Evolutionary conservation across 306 rosid genomes (phyloP).

Genomic region (Senna tora): DNA sequence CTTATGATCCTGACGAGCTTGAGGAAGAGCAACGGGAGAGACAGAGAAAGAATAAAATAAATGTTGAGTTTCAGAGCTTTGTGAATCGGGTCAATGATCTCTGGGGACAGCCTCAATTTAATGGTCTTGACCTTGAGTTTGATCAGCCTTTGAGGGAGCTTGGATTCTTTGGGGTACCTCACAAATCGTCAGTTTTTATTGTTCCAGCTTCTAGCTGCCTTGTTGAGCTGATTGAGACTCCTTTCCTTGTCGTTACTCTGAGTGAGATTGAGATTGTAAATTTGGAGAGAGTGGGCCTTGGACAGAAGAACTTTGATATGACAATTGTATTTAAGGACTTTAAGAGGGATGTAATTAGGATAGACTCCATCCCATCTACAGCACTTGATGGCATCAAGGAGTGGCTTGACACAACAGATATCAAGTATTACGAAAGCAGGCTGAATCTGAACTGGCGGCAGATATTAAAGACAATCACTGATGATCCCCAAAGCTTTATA

Average conservation of each 20-base stretch:
- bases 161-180: slow-evolving; percentile 78
- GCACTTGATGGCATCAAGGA: slow-evolving; percentile 76
- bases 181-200: slow-evolving; percentile 66
- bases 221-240: slow-evolving; percentile 65
- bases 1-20: slow-evolving; percentile 75
- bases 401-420: slow-evolving; percentile 74
- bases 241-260: slow-evolving; percentile 69
- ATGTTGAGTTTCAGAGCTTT: slow-evolving; percentile 66
- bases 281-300: slow-evolving; percentile 75
- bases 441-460: slow-evolving; percentile 70
- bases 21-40: slow-evolving; percentile 83
- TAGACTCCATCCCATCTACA: slow-evolving; percentile 70
- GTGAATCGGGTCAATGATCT: slow-evolving; percentile 70
- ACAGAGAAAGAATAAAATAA: slow-evolving; percentile 68
- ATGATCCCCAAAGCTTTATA: slow-evolving; percentile 72
- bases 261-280: slow-evolving; percentile 78
- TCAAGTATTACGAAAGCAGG: slow-evolving; percentile 76
- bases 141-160: slow-evolving; percentile 81
- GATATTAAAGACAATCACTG: slow-evolving; percentile 71
- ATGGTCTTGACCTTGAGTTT: slow-evolving; percentile 65
- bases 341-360: slow-evolving; percentile 65
- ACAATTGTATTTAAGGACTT: slow-evolving; percentile 73
- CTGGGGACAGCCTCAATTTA: slow-evolving; percentile 72
- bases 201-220: slow-evolving; percentile 70
- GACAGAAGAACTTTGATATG: slow-evolving; percentile 80